These are phyloP conservation scores for Pterocarpus santalinus DNA, from an alignment of 306 rosid species.

Conservation along the genomic window DNA sequence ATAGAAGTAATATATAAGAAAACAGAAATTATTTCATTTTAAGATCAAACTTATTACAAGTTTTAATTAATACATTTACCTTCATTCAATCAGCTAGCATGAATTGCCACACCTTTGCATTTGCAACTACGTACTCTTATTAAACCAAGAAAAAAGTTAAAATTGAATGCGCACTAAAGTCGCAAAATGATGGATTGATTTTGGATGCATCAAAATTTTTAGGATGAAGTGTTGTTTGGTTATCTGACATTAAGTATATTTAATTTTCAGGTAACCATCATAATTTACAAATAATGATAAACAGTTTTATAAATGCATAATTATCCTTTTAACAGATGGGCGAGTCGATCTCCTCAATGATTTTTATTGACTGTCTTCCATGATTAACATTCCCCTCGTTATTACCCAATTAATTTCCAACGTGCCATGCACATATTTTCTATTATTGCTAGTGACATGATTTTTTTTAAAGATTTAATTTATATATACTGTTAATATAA, in stretches of 20 bases:
- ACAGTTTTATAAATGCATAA: background rate
- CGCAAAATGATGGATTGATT: background rate
- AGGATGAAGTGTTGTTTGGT: background rate
- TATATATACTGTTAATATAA: too few relatives aligned
- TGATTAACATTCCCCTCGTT: background rate
- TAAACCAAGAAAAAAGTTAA: background rate
- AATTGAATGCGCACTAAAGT: background rate
- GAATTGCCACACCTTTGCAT: too few relatives aligned
- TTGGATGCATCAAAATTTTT: background rate
- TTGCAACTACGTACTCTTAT: too few relatives aligned
- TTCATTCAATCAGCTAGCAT: too few relatives aligned
- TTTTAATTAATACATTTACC: too few relatives aligned
- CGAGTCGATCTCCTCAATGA: background rate
- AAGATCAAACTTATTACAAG: too few relatives aligned
- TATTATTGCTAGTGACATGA: background rate
- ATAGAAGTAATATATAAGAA: too few relatives aligned
- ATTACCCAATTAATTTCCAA: background rate
- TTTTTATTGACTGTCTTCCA: background rate
- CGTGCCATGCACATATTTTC: slow-evolving; percentile 5
- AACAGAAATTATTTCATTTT: too few relatives aligned
- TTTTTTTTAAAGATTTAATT: too few relatives aligned
- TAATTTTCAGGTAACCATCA: too few relatives aligned
- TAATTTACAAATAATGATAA: background rate
- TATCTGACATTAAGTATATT: too few relatives aligned
- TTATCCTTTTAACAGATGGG: too few relatives aligned